These are phyloP conservation scores for Dipteronia sinensis DNA, from an alignment of 345 rosid genomes.

Conservation along the genomic window DNA sequence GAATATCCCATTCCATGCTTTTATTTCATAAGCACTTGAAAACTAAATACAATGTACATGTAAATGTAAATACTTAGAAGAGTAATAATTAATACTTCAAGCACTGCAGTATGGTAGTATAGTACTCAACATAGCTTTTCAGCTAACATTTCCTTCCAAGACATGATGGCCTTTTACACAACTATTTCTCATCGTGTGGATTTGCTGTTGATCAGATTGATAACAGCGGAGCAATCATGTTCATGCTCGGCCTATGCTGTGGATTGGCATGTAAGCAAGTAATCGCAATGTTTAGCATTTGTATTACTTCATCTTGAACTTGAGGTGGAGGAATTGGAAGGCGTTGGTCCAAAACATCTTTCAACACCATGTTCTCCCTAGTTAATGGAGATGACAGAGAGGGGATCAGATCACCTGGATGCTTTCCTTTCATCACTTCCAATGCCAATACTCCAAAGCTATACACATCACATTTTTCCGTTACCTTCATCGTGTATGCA, in stretches of 20 bases:
- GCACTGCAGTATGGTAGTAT: too few species aligned
- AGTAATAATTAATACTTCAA: too few species aligned
- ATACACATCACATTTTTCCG: conserved; percentile 34
- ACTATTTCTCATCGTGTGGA: too few species aligned
- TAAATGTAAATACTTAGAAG: too few species aligned
- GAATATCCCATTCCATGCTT: too few species aligned
- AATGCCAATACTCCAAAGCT: conserved; percentile 31
- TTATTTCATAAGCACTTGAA: too few species aligned
- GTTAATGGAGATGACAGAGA: background rate
- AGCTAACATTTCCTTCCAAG: too few species aligned
- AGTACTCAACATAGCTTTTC: too few species aligned
- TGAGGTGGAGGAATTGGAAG: conserved; percentile 29
- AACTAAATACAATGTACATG: too few species aligned
- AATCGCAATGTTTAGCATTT: conserved; percentile 26
- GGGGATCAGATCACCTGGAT: conserved; percentile 27
- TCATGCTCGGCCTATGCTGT: conserved; percentile 40
- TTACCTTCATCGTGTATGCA: conserved; percentile 33
- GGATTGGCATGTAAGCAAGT: conserved; percentile 40
- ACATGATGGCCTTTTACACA: too few species aligned
- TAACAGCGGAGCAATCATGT: conserved; percentile 25
- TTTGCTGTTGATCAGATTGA: background rate
- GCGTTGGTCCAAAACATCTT: conserved; percentile 29
- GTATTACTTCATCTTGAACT: conserved; percentile 19
- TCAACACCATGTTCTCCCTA: background rate
- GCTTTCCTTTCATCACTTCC: conserved; percentile 32